phyloP scores from a whole-genome alignment of 208 protist genomes.

The Acanthamoeba lenticulata region DNA sequence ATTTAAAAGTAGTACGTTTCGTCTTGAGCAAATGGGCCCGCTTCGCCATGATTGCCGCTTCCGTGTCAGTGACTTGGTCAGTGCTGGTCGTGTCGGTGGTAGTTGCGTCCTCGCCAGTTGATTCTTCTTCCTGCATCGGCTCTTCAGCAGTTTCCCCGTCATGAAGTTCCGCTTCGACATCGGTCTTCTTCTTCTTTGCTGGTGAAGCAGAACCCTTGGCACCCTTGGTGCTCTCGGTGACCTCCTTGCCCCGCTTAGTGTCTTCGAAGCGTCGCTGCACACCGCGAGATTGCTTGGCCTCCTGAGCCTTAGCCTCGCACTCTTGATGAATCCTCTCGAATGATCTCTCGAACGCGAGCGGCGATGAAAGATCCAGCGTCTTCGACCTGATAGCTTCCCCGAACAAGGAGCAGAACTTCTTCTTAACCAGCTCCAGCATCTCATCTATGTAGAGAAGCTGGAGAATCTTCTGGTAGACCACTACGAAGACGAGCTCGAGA shows the following conservation, averaged over 20 bases:
- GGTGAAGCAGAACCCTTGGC: neutral
- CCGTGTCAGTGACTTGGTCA: neutral
- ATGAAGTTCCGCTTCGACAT: neutral
- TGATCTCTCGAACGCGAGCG: neutral
- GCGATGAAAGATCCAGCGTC: neutral
- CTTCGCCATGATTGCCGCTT: conserved; percentile 2
- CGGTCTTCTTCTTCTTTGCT: conserved; percentile 52
- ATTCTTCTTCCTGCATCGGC: neutral
- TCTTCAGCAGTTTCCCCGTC: neutral
- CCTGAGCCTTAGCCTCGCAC: conserved; percentile 49
- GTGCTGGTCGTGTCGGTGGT: neutral
- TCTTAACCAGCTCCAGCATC: conserved; percentile 90
- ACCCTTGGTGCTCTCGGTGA: neutral
- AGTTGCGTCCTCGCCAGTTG: neutral
- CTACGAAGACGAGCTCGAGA: conserved; percentile 93
- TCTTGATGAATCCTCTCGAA: conserved; percentile 62
- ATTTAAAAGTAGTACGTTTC: neutral
- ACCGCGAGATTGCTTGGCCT: neutral
- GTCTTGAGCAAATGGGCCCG: neutral
- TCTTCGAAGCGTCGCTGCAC: neutral
- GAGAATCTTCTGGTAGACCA: conserved; percentile 93
- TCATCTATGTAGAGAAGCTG: conserved; percentile 90
- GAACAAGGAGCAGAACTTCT: conserved; percentile 85
- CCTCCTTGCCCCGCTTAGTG: conserved; percentile 51
- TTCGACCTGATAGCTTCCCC: conserved; percentile 60